These are phyloP conservation scores for Gynandropsis gynandra DNA, from an alignment of 345 rosid genomes.

Conservation along the genomic window DNA sequence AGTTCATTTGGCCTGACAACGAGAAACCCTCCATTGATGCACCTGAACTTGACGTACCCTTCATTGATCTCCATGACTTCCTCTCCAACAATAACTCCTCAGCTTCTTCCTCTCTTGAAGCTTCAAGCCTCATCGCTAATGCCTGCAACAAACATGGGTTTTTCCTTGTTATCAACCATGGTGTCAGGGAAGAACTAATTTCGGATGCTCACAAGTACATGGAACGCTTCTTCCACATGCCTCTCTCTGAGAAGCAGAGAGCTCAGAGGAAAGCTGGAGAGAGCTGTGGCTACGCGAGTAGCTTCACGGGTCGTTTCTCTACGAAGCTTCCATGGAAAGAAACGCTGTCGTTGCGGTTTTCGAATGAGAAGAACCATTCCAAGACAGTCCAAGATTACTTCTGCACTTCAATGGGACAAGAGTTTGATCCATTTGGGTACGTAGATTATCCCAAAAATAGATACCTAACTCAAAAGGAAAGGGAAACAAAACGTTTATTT, in stretches of 20 bases:
- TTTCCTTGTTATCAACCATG: conserved; percentile 84
- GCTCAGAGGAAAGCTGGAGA: conserved; percentile 80
- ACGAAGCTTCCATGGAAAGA: conserved; percentile 97
- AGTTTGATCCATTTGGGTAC: conserved; percentile 65
- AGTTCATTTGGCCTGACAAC: conserved; percentile 90
- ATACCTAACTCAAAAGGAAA: conserved; percentile 9
- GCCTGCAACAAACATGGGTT: conserved; percentile 84
- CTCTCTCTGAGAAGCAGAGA: conserved; percentile 59
- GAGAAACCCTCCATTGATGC: conserved; percentile 59
- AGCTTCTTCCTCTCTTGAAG: conserved; percentile 40
- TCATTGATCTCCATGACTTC: conserved; percentile 64
- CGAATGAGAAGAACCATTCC: conserved; percentile 34
- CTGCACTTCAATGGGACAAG: conserved; percentile 53
- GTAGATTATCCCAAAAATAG: conserved; percentile 8
- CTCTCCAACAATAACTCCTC: conserved; percentile 21
- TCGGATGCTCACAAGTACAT: conserved; percentile 53
- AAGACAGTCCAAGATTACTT: conserved; percentile 54
- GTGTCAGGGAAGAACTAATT: conserved; percentile 55
- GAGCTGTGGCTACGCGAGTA: conserved; percentile 88
- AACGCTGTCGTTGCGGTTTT: conserved; percentile 73
- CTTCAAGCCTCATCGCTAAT: conserved; percentile 51
- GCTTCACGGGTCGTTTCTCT: conserved; percentile 86
- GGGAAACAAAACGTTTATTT: conserved; percentile 12
- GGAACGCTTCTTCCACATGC: conserved; percentile 71
- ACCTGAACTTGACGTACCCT: conserved; percentile 64